Evolutionary conservation across 2,329 filamentous ascomycete genomes (phyloP), one percentile per base, ranked within the genome.

Genomic region (Thelonectria olida): DNA sequence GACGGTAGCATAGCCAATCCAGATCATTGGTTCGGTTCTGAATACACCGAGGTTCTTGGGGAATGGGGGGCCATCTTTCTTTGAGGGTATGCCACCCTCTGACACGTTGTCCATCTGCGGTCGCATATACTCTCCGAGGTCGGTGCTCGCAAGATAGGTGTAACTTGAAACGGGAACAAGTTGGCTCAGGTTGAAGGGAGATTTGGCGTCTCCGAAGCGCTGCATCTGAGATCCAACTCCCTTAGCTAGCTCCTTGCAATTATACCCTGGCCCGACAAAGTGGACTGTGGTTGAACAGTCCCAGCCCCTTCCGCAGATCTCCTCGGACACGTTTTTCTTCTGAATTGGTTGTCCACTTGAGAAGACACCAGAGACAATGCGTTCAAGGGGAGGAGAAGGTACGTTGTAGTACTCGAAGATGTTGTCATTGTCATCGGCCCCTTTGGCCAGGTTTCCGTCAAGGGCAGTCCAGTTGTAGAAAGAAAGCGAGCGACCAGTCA

Each of bases 1-100:
- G 0, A 70, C 64, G 0, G 56, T 45, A 1, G 66, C 57, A 2
- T 70, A 69, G 0, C 68, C 39, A 44, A 44, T 44, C 39, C 39
- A 44, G 12, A 44, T 23, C 2, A 48, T 48, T 7, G 53, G 53
- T 42, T 55, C 53, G 15, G 53, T 55, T 48, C 53, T 47, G 31
- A 55, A 48, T 2, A 41, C 53, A 22, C 53, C 53, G 10, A 55
- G 42, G 12, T 55, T 39, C 13, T 7, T 4, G 15, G 53, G 53
- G 28, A 17, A 55, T 34, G 53, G 53, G 19, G 53, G 42, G 6
- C 31, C 47, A 23, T 36, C n/a, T 31, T 19, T 15, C 23, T 28
- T 31, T 9, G 23, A 10, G 10, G 20, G 28, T 23, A 38, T 31
- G 4, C 28, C 53, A 25, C n/a, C 23, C 7, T 9, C 27, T 13